Percentiles rank a stretch among this genome's conserved stretches.
Evolutionary conservation across 75 land plant species (phyloP).

Genomic region (Cunninghamia lanceolata): DNA sequence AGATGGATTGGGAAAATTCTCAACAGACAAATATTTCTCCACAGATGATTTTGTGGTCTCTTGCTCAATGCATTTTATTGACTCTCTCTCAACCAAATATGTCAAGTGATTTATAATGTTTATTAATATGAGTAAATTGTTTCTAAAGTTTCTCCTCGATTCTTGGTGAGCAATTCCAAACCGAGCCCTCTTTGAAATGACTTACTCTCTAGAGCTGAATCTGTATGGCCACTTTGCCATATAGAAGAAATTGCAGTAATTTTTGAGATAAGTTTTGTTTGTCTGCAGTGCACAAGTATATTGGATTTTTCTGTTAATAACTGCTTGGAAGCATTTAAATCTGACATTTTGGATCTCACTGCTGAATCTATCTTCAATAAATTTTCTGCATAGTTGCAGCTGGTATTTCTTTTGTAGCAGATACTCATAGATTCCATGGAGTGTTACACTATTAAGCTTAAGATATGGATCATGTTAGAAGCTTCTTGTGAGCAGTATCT

Average conservation of each 20-base stretch:
- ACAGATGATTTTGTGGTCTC: not conserved
- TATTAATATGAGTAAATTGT: not conserved
- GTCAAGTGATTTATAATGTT: not conserved
- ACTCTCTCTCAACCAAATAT: not conserved
- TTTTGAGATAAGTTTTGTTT: too few relatives aligned
- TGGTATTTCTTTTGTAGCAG: too few relatives aligned
- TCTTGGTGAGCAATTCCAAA: not conserved
- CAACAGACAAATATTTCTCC: not conserved
- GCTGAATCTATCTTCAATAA: too few relatives aligned
- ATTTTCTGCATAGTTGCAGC: too few relatives aligned
- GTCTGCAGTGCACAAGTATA: too few relatives aligned
- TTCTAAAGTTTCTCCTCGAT: not conserved
- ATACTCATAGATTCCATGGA: not conserved
- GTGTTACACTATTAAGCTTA: not conserved
- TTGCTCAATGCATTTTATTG: not conserved
- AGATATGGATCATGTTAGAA: not conserved
- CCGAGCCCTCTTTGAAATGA: not conserved
- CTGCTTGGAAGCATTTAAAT: too few relatives aligned
- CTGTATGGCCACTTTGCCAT: not conserved
- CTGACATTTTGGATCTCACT: too few relatives aligned
- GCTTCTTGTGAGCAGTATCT: not conserved
- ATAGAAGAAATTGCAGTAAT: too few relatives aligned
- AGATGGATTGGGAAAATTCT: not conserved
- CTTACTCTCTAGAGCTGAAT: not conserved
- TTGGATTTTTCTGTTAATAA: too few relatives aligned